Conservation (phyloP, 2,329 filamentous ascomycete species). For the Sclerotinia nivalis region DNA sequence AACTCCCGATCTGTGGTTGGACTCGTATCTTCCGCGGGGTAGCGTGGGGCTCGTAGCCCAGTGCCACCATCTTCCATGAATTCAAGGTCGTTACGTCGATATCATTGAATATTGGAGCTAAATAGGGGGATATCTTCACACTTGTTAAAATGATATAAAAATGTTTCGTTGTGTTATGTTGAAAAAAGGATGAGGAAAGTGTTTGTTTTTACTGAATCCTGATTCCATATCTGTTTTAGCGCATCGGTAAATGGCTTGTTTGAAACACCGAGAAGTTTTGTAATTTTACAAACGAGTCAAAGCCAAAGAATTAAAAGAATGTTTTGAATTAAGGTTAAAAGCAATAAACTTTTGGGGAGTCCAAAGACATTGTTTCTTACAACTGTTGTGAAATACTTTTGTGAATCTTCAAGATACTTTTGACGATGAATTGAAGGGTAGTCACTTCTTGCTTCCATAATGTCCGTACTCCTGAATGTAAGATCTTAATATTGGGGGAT, state of each 20-base stretch:
- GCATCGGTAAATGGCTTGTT: conserved; percentile 7
- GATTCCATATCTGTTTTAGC: neutral
- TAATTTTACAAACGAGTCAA: neutral
- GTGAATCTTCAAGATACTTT: neutral
- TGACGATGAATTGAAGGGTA: too few species aligned
- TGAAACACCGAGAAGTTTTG: conserved; percentile 8
- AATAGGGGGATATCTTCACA: neutral
- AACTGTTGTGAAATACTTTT: neutral
- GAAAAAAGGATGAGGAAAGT: neutral
- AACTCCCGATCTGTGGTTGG: conserved; percentile 84
- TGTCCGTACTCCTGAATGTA: too few species aligned
- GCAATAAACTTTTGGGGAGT: too few species aligned
- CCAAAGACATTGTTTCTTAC: neutral
- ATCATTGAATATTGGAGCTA: neutral
- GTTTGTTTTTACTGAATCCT: conserved; percentile 1
- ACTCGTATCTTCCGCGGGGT: conserved; percentile 79
- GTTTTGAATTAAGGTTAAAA: neutral
- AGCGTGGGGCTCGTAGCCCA: conserved; percentile 49
- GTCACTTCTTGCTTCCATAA: too few species aligned
- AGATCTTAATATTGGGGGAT: too few species aligned
- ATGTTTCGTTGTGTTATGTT: neutral
- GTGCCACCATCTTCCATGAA: conserved; percentile 32
- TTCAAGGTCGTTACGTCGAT: neutral
- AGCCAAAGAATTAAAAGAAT: neutral
- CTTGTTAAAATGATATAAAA: neutral